Conservation (phyloP, 164 flowering plant genomes). For the Magnolia changhungtana region DNA sequence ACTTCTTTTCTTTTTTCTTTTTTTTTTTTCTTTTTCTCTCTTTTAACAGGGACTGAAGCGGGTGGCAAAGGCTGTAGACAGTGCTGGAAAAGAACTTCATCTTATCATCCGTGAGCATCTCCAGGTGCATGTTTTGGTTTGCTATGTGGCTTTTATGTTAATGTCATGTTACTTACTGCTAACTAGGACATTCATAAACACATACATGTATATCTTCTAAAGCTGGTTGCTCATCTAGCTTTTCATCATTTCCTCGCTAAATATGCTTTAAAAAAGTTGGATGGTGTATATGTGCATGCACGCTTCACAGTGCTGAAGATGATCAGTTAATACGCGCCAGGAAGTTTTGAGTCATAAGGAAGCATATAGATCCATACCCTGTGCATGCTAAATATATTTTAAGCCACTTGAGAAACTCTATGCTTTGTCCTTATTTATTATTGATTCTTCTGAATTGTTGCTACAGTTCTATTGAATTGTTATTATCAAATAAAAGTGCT, state of each 20-base stretch:
- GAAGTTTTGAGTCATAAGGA: no score
- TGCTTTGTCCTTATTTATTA: background rate
- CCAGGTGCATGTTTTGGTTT: conserved; percentile 47
- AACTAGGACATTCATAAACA: background rate
- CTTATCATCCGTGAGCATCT: conserved; percentile 72
- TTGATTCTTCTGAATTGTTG: background rate
- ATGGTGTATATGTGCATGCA: background rate
- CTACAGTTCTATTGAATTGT: background rate
- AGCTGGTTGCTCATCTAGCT: background rate
- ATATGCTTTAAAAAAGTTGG: background rate
- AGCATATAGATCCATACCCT: no score
- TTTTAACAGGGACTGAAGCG: conserved; percentile 73
- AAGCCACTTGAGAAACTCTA: background rate
- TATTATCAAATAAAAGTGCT: background rate
- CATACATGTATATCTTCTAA: background rate
- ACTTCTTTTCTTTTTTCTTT: background rate
- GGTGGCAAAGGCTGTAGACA: conserved; percentile 60
- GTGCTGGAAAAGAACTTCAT: conserved; percentile 89
- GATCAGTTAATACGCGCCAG: no score
- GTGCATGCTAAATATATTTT: no score
- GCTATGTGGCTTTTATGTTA: background rate
- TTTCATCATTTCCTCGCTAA: background rate
- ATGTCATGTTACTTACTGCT: background rate
- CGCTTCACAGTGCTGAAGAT: no score
- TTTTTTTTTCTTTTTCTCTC: background rate